Evolutionary conservation across 2,329 filamentous ascomycete genomes (phyloP), one percentile per base, ranked within the genome.

Genomic region (Chrysoporthe deuterocubensis): DNA sequence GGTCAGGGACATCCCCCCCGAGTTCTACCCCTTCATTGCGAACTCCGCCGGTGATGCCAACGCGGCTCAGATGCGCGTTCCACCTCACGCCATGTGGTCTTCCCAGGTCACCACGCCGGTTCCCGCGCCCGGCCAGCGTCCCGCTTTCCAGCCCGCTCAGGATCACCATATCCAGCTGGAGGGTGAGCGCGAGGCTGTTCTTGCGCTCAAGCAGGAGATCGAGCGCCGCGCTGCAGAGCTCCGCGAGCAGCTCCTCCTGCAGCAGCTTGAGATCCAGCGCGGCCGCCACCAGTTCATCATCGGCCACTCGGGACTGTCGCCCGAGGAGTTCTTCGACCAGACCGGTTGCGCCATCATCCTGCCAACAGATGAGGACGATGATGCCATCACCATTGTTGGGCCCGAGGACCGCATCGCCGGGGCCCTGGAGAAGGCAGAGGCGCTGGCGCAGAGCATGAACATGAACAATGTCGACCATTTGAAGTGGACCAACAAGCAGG

Each of bases 201-300:
- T 94, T 76, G 89, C 92, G 73, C 92, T 90, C 37, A 91, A 91
- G 68, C 89, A 90, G 56, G 89, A 92, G 74, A 91, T 98, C 72
- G 94, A 97, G 79, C 89, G 89, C 61, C 87, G 90, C 68, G 93
- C 90, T 7, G 87, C 90, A 70, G 87, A 95, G 75, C 86, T 99
- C 32, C 89, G 90, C 72, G 87, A 88, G 68, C 89, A 92, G 76
- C 83, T 98, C 62, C 88, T 90, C 54, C 83, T 96, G 61, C 89
- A 96, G 73, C 90, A 96, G 78, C 83, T 94, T 54, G 87, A 91
- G 6, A 93, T 98, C 73, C 92, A 95, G 78, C 90, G 91, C 70
- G 93, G 93, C 61, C 90, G 93, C 63, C 96, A 98, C 78, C 94
- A 97, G 78, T 98, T 97, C 83, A 96, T 99, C 75, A 90, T 97